Evolutionary conservation across 2,329 filamentous ascomycete genomes (phyloP).

Genomic region (Aquanectria penicillioides): DNA sequence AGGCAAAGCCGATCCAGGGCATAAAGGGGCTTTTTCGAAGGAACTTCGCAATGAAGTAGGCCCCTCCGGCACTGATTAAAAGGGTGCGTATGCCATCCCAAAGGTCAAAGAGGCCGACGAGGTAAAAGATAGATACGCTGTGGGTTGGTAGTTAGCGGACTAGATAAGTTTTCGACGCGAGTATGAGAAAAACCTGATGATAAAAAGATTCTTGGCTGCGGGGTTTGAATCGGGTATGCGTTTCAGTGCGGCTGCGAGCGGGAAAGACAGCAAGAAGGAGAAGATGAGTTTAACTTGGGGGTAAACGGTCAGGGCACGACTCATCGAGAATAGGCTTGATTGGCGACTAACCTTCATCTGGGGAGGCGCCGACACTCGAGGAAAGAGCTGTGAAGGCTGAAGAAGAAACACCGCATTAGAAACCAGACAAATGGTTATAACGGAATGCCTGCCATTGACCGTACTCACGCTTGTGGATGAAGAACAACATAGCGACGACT

Average conservation of each 20-base stretch:
- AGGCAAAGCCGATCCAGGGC: slow-evolving; percentile 96
- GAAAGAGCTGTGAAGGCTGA: slow-evolving; percentile 50
- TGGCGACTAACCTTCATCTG: slow-evolving; percentile 48
- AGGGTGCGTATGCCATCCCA: slow-evolving; percentile 87
- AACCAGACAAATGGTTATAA: neutral
- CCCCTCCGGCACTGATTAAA: slow-evolving; percentile 78
- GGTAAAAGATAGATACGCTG: slow-evolving; percentile 86
- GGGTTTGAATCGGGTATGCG: slow-evolving; percentile 87
- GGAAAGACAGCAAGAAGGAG: slow-evolving; percentile 92
- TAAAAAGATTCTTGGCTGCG: slow-evolving; percentile 87
- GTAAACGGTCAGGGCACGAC: slow-evolving; percentile 29
- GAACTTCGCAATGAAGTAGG: slow-evolving; percentile 85
- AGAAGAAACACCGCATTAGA: neutral
- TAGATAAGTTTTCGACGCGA: neutral
- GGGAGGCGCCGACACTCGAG: slow-evolving; percentile 45
- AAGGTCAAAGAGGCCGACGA: slow-evolving; percentile 91
- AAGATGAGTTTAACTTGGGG: slow-evolving; percentile 87
- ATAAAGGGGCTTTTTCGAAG: slow-evolving; percentile 86
- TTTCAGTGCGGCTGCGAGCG: slow-evolving; percentile 88
- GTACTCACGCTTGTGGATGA: slow-evolving; percentile 39
- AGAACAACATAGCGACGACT: slow-evolving; percentile 27
- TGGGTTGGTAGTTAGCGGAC: slow-evolving; percentile 8
- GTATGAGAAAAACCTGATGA: slow-evolving; percentile 69
- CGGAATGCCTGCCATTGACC: neutral
- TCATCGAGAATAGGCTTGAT: neutral